Conservation (phyloP, 108 stramenopile genomes). For the Chaetoceros tenuissimus region DNA sequence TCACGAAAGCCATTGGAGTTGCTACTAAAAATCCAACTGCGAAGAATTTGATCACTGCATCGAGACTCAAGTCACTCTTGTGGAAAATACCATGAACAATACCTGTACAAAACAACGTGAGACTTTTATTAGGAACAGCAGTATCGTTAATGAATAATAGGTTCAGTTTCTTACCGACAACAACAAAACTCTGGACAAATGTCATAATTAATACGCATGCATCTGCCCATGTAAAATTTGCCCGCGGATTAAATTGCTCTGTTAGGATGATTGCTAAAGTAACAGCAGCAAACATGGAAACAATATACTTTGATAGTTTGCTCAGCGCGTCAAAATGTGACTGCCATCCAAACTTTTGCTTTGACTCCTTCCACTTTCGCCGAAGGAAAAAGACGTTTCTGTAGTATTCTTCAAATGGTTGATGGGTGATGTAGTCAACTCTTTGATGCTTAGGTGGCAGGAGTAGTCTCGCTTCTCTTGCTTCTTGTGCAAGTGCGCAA, state of each 20-base stretch:
- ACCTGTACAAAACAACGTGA: background rate
- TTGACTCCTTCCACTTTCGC: conserved; percentile 49
- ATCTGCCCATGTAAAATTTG: conserved; percentile 68
- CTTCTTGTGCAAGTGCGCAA: conserved; percentile 83
- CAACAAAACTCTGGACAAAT: conserved; percentile 66
- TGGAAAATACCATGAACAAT: conserved; percentile 80
- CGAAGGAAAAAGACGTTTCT: conserved; percentile 67
- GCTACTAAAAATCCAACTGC: conserved; percentile 78
- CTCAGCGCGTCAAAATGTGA: conserved; percentile 69
- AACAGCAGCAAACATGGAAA: conserved; percentile 31
- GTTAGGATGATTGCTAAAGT: conserved; percentile 30
- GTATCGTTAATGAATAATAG: background rate
- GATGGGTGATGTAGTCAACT: conserved; percentile 77
- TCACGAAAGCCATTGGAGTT: conserved; percentile 60
- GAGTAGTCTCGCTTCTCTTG: conserved; percentile 65
- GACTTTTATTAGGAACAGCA: background rate
- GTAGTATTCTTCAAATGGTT: conserved; percentile 80
- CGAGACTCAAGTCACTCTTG: conserved; percentile 79
- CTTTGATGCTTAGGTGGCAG: conserved; percentile 71
- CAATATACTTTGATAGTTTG: conserved; percentile 59
- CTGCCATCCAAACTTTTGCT: conserved; percentile 39
- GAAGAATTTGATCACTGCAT: conserved; percentile 83
- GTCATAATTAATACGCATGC: conserved; percentile 61
- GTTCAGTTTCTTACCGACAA: conserved; percentile 26
- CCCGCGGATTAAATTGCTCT: conserved; percentile 50